Evolutionary conservation across 768 basidiomycete species (phyloP), one percentile per base, ranked within the genome.

Genomic region (Hygrocybe coccinea): DNA sequence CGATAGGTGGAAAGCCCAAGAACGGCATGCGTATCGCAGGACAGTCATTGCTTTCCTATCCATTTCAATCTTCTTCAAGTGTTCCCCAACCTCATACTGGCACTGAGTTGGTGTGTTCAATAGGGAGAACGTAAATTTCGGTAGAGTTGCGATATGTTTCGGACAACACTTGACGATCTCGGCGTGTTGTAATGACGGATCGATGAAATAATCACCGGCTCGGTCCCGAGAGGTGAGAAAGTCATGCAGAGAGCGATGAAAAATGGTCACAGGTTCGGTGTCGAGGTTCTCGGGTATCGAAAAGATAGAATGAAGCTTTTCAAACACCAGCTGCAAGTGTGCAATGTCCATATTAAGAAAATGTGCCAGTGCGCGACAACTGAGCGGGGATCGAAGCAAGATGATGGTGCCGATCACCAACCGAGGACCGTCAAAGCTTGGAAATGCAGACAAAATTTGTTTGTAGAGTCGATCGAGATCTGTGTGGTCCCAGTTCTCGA

Each of bases 241-340:
- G 46, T 73, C 71, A 5, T 59, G 58, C 19, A 73, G 68, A n/a
- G 71, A 71, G 0, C 68, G 64, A 53, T 72, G 71, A 57, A 67
- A 63, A 3, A 69, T 60, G 15, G 53, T 60, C 39, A 72, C 66
- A 17, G 65, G 63, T 17, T 62, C 57, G n/a, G 15, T 39, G 19
- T 50, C 37, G 19, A 50, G 35, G n/a, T 59, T 35, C 12, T 55
- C 50, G 5, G 60, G 54, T 15, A 61, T 51, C 24, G 25, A 14
- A 6, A 61, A 47, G 15, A 61, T 49, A 2, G 54, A 58, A 34
- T 61, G 57, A 6, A 61, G 35, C 15, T 50, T 43, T 38, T 41
- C 50, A n/a, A 61, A 43, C 17, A 54, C 38, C 2, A 39, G 17
- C 29, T 24, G 39, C 15, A 38, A 29, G 19, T 55, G 21, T 10